Conservation (phyloP, 2,329 filamentous ascomycete genomes). For the Phymatotrichopsis omnivora region DNA sequence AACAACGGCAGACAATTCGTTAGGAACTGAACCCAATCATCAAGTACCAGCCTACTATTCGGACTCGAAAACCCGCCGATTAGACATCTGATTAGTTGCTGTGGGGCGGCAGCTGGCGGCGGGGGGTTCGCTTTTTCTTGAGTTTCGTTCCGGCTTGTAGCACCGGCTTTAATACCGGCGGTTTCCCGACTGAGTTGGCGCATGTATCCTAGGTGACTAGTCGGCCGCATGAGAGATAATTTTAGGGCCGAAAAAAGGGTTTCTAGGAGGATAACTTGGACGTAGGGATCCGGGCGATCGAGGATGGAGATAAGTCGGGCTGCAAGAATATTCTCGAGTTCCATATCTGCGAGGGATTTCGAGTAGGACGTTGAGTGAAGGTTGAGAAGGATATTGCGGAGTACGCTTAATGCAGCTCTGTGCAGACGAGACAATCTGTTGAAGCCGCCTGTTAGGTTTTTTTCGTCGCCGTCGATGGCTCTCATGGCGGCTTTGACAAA, state of each 20-base stretch:
- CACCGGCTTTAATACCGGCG: constrained; percentile 28
- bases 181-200: constrained; percentile 34
- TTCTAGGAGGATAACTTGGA: constrained; percentile 69
- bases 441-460: constrained; percentile 30
- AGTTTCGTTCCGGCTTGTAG: constrained; percentile 8
- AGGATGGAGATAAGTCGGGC: constrained; percentile 55
- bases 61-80: constrained; percentile 67
- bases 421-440: constrained; percentile 56
- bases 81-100: constrained; percentile 70
- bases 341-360: constrained; percentile 48
- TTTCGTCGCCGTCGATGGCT: constrained; percentile 42
- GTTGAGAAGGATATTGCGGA: constrained; percentile 58
- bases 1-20: constrained; percentile 76
- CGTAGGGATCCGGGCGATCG: constrained; percentile 50
- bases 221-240: constrained; percentile 41
- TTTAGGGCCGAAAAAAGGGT: constrained; percentile 66
- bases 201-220: constrained; percentile 32
- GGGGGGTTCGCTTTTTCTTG: constrained; percentile 35
- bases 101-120: constrained; percentile 49
- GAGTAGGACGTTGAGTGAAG: no score
- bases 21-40: constrained; percentile 85
- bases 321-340: constrained; percentile 61
- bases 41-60: constrained; percentile 65
- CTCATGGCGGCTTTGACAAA: constrained; percentile 56
- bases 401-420: constrained; percentile 56